phyloP scores from a whole-genome alignment of 1,139 yeast species.

The Blastobotrys buckinghamii region DNA sequence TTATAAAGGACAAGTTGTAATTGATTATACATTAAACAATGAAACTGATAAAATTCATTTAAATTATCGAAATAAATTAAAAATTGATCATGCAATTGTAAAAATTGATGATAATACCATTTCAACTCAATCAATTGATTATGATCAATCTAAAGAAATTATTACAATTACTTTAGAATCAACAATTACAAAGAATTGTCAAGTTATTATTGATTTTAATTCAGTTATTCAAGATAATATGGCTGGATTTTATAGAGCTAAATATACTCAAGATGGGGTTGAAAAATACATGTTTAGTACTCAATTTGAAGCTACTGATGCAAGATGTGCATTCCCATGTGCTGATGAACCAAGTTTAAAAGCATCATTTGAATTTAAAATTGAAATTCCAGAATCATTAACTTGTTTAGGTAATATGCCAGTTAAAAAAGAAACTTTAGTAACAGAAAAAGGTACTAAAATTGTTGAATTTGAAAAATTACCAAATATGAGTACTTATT shows the following conservation, averaged over 20 bases:
- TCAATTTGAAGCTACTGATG: constrained; percentile 87
- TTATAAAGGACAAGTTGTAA: constrained; percentile 47
- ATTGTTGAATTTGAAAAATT: constrained; percentile 48
- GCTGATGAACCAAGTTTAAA: constrained; percentile 83
- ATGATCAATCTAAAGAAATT: constrained; percentile 30
- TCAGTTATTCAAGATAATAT: constrained; percentile 55
- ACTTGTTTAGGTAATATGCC: constrained; percentile 82
- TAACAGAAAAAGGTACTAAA: constrained; percentile 18
- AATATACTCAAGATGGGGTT: constrained; percentile 55
- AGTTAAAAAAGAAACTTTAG: constrained; percentile 27
- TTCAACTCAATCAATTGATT: constrained; percentile 19
- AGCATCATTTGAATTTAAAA: constrained; percentile 65
- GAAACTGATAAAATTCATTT: constrained; percentile 32
- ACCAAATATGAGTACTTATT: constrained; percentile 69
- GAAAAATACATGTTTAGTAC: constrained; percentile 69
- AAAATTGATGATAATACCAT: constrained; percentile 20
- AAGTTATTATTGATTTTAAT: constrained; percentile 35
- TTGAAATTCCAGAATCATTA: constrained; percentile 53
- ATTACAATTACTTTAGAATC: constrained; percentile 28
- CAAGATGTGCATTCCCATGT: constrained; percentile 88
- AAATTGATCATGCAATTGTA: constrained; percentile 17
- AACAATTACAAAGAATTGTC: neutral
- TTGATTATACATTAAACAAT: constrained; percentile 43
- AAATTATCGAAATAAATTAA: constrained; percentile 27
- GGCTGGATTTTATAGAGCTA: constrained; percentile 83